Conservation (phyloP, 306 rosid species). For the Glycine tomentella region DNA sequence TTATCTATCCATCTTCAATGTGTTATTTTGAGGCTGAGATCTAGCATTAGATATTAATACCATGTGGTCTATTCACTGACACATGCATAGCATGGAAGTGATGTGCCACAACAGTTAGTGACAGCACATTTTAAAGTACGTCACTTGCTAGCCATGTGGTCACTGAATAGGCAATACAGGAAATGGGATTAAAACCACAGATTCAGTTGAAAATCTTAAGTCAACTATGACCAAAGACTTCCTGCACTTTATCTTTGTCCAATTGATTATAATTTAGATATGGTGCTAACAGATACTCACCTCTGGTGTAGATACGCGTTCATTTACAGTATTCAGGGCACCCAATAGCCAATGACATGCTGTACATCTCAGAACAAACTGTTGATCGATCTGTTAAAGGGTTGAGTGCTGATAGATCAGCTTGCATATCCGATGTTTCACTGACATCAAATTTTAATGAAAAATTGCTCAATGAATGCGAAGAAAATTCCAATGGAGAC, state of each 20-base stretch:
- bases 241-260: conserved; percentile 33
- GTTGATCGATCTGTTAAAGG: conserved; percentile 56
- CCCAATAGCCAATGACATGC: conserved; percentile 86
- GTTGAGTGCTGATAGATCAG: conserved; percentile 68
- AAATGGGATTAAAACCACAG: conserved; percentile 18
- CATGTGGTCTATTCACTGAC: conserved; percentile 1
- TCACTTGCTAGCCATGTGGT: conserved; percentile 13
- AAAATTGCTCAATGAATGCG: conserved; percentile 46
- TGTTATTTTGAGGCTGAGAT: conserved; percentile 24
- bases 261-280: not conserved
- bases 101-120: conserved; percentile 25
- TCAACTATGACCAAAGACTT: conserved; percentile 18
- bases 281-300: conserved; percentile 17
- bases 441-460: conserved; percentile 45
- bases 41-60: not conserved
- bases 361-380: conserved; percentile 67
- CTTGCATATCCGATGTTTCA: conserved; percentile 53
- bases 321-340: conserved; percentile 80
- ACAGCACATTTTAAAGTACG: not conserved
- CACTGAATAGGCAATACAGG: not conserved
- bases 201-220: conserved; percentile 24
- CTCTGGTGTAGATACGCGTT: conserved; percentile 77
- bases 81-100: not conserved
- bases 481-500: conserved; percentile 56
- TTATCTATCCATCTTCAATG: conserved; percentile 19